Evolutionary conservation across 495 filamentous ascomycete species (phyloP).

Genomic region (Penicillium atrosanguineum): DNA sequence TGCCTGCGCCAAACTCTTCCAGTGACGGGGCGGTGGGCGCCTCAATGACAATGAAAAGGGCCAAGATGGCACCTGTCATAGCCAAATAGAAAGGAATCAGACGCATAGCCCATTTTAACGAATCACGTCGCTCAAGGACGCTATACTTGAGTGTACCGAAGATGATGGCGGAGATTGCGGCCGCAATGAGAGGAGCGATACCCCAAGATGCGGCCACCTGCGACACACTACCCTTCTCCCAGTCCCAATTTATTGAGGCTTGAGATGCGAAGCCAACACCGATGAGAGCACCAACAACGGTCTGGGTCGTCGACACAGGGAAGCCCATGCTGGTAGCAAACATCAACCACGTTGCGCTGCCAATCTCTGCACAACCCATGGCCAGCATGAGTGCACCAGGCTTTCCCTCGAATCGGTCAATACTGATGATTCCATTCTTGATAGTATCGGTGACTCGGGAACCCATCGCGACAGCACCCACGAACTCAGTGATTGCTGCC

Average conservation of each 20-base stretch:
- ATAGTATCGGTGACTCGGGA: constrained; percentile 65
- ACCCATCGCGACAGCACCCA: constrained; percentile 63
- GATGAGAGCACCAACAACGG: constrained; percentile 59
- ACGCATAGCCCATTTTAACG: constrained; percentile 55
- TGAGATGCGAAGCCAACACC: constrained; percentile 62
- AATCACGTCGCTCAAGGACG: constrained; percentile 57
- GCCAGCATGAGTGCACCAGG: constrained; percentile 59
- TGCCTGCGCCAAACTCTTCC: constrained; percentile 48
- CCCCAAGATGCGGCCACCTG: constrained; percentile 61
- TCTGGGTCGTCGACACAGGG: constrained; percentile 65
- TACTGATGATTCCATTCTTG: constrained; percentile 60
- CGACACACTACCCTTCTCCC: constrained; percentile 48
- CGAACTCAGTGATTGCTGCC: constrained; percentile 45
- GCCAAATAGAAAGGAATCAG: constrained; percentile 62
- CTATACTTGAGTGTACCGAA: constrained; percentile 63
- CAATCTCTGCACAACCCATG: constrained; percentile 59
- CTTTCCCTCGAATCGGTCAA: constrained; percentile 47
- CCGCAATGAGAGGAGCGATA: constrained; percentile 61
- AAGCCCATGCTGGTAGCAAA: constrained; percentile 54
- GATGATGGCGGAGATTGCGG: constrained; percentile 57
- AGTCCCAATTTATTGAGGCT: constrained; percentile 57
- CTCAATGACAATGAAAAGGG: constrained; percentile 58
- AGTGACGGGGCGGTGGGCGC: constrained; percentile 35
- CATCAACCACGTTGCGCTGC: constrained; percentile 59
- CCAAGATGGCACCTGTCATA: constrained; percentile 57